Evolutionary conservation across 176 grass and related monocot genomes (phyloP).

Genomic region (Eragrostis curvula): DNA sequence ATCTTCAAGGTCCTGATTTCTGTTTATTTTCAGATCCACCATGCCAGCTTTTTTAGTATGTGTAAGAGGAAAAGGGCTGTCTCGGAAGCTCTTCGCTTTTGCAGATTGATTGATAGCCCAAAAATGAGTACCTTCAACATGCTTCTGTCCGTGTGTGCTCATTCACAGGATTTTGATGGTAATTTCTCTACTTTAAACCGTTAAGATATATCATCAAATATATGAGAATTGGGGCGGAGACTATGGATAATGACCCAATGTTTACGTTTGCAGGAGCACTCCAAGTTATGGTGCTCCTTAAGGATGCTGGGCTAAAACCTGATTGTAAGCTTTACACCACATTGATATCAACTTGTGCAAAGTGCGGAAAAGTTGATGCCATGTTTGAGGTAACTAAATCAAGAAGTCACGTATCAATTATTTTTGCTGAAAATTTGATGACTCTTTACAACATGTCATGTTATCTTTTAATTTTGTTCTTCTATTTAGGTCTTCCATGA

Average conservation of each 20-base stretch:
- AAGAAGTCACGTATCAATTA: conserved; percentile 6
- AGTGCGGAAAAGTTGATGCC: conserved; percentile 98
- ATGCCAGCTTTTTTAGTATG: conserved; percentile 84
- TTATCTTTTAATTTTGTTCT: conserved; percentile 34
- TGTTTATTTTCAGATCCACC: conserved; percentile 77
- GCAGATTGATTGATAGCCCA: conserved; percentile 75
- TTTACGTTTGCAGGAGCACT: conserved; percentile 71
- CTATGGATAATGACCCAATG: conserved; percentile 27
- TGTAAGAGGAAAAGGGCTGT: conserved; percentile 85
- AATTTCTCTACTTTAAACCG: conserved; percentile 31
- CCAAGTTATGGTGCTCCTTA: conserved; percentile 90
- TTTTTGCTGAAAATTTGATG: conserved; percentile 32
- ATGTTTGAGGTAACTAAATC: conserved; percentile 89
- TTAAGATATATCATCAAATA: conserved; percentile 19
- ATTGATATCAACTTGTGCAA: conserved; percentile 91
- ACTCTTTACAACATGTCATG: background rate
- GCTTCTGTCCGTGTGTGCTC: conserved; percentile 96
- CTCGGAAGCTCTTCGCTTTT: conserved; percentile 81
- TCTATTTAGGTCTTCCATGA: conserved; percentile 87
- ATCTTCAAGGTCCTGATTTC: conserved; percentile 35
- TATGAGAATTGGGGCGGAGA: conserved; percentile 28
- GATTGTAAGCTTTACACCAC: conserved; percentile 99
- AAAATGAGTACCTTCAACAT: conserved; percentile 99
- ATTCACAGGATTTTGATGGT: conserved; percentile 93
- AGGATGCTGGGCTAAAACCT: conserved; percentile 88